Evolutionary conservation across 176 grass and related monocot species (phyloP).

Genomic region (Eragrostis curvula): DNA sequence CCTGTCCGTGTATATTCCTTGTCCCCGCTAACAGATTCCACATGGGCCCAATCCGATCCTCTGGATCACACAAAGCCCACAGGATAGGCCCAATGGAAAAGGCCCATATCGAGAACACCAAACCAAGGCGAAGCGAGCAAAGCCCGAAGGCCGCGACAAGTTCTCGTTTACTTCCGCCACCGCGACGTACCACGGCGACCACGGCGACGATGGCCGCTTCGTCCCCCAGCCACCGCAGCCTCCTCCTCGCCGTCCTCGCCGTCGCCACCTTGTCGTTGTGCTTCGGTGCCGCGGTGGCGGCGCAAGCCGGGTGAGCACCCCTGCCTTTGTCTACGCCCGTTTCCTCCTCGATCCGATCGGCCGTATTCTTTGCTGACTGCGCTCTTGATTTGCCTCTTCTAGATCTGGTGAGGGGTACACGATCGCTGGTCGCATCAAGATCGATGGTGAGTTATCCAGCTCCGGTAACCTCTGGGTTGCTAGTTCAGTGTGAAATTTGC

Average conservation of each 20-base stretch:
- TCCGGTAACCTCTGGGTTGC: background rate
- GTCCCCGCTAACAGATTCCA: no score
- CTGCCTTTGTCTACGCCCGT: background rate
- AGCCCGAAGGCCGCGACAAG: background rate
- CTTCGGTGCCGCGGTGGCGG: constrained; percentile 30
- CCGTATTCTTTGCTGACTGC: constrained; percentile 25
- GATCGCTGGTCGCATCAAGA: constrained; percentile 83
- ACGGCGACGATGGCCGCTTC: constrained; percentile 40
- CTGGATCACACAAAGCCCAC: background rate
- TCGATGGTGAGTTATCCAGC: constrained; percentile 54
- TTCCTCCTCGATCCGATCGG: constrained; percentile 25
- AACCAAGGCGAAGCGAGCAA: background rate
- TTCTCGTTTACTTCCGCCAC: background rate
- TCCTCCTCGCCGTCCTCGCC: background rate
- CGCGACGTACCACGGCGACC: constrained; percentile 19
- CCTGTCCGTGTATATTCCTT: no score
- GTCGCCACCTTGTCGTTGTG: constrained; percentile 14
- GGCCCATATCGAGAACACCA: background rate
- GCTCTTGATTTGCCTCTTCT: background rate
- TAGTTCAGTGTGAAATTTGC: background rate
- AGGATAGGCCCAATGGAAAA: background rate
- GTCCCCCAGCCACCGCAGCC: background rate
- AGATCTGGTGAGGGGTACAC: constrained; percentile 73
- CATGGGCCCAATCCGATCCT: background rate
- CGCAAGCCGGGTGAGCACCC: constrained; percentile 40